A percentile compares a stretch with the other conserved stretches of the same genome.
phyloP scores from a whole-genome alignment of 2,329 filamentous ascomycete species.

The Pseudogymnoascus sp. region DNA sequence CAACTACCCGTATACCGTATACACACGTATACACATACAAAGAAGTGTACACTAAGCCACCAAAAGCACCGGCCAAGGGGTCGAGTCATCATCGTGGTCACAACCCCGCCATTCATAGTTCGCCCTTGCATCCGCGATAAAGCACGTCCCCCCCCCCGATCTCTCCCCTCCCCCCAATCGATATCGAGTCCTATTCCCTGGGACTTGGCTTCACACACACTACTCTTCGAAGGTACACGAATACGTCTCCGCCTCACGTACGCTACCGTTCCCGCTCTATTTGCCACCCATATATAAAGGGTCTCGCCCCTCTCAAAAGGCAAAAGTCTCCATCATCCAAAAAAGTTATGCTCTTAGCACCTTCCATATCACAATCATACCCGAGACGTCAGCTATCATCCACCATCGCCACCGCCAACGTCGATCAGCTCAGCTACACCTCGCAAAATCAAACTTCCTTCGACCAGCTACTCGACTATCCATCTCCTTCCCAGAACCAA shows the following conservation, averaged over 20 bases:
- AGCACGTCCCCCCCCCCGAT: background rate
- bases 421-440: background rate
- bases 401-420: background rate
- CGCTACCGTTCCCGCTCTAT: background rate
- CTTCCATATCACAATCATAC: background rate
- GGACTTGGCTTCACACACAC: background rate
- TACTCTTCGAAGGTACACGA: background rate
- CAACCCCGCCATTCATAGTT: background rate
- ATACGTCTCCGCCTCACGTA: background rate
- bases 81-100: conserved; percentile 1
- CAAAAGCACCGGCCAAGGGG: background rate
- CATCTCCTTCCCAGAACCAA: background rate
- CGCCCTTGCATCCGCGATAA: background rate
- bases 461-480: background rate
- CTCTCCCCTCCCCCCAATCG: background rate
- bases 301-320: background rate
- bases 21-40: background rate
- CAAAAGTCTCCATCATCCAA: background rate
- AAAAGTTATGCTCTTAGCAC: conserved; percentile 8
- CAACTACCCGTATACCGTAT: background rate
- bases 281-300: conserved; percentile 4
- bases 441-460: background rate
- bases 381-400: conserved; percentile 2
- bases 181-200: background rate
- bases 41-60: background rate